Evolutionary conservation across 352 stramenopile genomes (phyloP), one percentile per base, ranked within the genome.

Genomic region (Phytophthora podocarpi): DNA sequence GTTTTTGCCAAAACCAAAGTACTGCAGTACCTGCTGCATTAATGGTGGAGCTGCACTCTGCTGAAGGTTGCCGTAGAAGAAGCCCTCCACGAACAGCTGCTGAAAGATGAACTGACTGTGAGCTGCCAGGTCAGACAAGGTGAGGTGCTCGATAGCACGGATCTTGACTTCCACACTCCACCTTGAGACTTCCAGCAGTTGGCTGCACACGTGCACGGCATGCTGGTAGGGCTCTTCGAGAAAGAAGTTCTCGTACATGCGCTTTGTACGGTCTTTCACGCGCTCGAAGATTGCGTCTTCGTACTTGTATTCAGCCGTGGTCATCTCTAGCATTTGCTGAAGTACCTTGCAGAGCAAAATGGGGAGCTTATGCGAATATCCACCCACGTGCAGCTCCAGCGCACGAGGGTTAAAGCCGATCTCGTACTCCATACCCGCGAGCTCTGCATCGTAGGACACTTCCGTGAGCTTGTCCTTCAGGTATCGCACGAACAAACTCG

Each of bases 161-260:
- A 95, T 76, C 61, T 96, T 97, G 23, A 97, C 87, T 10, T 95
- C 74, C 11, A 97, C 79, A 36, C 74, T 91, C 83, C 84, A 97
- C 46, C 79, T 85, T 4, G 72, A 73, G 0, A 77, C 50, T 51
- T 97, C 90, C 12, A 97, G 60, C 35, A 95, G 65, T 43, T 93
- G 62, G 37, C 83, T 85, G 20, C 72, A 81, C 9, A 67, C 73
- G 66, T 97, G 90, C 40, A 97, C 76, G 0, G 87, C 90, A 58
- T 97, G 92, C 60, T 97, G 85, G 75, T 98, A 98, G 0, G 91
- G 90, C 48, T 97, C 89, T 39, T 96, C 78, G 15, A 93, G 75
- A 27, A 91, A 84, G 45, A 97, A 97, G 54, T 93, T 96, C 41
- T 95, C 80, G 56, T 94, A 97, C 64, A 87, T 75, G 32, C 92